These are phyloP conservation scores for Tilletia indica DNA, from an alignment of 1,284 basidiomycete species.

Conservation along the genomic window DNA sequence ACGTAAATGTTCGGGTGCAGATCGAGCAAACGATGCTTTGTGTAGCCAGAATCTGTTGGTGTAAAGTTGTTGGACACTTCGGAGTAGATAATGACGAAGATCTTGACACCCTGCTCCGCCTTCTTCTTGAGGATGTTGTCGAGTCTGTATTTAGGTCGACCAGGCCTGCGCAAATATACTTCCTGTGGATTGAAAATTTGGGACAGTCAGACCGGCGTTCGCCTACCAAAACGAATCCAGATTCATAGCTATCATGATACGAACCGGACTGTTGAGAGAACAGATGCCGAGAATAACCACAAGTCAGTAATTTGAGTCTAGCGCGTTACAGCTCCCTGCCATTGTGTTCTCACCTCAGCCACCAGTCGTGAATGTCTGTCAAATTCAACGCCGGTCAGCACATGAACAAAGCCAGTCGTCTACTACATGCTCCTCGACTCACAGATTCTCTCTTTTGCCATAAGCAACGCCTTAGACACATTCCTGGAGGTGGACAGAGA, in stretches of 20 bases:
- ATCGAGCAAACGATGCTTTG: conserved; percentile 78
- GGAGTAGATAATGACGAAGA: conserved; percentile 81
- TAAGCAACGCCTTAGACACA: conserved; percentile 12
- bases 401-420: no score
- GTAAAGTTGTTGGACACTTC: conserved; percentile 96
- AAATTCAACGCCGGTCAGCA: no score
- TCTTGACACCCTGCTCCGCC: conserved; percentile 92
- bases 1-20: conserved; percentile 93
- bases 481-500: background rate
- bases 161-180: conserved; percentile 77
- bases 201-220: no score
- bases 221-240: no score
- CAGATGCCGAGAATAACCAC: no score
- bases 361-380: conserved; percentile 15
- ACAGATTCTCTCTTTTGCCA: conserved; percentile 15
- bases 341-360: conserved; percentile 5
- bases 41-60: conserved; percentile 66
- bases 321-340: no score
- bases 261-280: no score
- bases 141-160: conserved; percentile 80
- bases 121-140: conserved; percentile 86
- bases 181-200: conserved; percentile 58
- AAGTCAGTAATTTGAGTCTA: no score
- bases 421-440: background rate
- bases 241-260: no score